phyloP scores from a whole-genome alignment of 495 filamentous ascomycete species.

The Sporormia fimetaria region DNA sequence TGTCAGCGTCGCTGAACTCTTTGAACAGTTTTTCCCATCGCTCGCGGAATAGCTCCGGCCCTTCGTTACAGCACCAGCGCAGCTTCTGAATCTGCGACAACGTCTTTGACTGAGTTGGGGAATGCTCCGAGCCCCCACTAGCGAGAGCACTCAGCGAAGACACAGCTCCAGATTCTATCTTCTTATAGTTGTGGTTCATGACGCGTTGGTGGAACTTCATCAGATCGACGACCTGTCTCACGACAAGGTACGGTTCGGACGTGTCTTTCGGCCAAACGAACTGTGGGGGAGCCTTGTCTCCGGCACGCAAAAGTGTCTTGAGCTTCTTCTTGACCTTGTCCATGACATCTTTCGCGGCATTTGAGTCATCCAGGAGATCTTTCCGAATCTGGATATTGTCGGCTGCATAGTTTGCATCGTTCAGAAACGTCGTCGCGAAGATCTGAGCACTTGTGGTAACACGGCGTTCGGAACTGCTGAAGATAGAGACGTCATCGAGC shows the following conservation, averaged over 20 bases:
- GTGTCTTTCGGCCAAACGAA: constrained; percentile 97
- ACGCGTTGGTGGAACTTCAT: constrained; percentile 96
- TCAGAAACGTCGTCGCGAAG: constrained; percentile 82
- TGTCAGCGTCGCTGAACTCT: constrained; percentile 93
- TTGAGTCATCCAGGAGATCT: constrained; percentile 90
- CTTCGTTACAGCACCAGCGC: constrained; percentile 93
- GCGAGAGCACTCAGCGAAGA: constrained; percentile 43
- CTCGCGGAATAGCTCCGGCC: constrained; percentile 87
- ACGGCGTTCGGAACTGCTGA: constrained; percentile 86
- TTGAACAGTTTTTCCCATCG: constrained; percentile 97
- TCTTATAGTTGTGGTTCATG: constrained; percentile 84
- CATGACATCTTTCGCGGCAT: constrained; percentile 99
- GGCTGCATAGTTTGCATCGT: constrained; percentile 70
- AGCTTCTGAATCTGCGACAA: constrained; percentile 64
- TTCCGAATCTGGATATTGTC: constrained; percentile 83
- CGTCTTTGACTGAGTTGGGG: constrained; percentile 47
- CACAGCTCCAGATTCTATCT: constrained; percentile 50
- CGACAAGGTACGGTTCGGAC: constrained; percentile 83
- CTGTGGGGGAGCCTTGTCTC: constrained; percentile 76
- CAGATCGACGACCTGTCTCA: constrained; percentile 79
- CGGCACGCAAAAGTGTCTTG: constrained; percentile 78
- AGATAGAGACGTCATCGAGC: constrained; percentile 80
- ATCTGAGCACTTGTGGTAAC: constrained; percentile 95
- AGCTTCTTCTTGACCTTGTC: constrained; percentile 99
- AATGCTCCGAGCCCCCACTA: constrained; percentile 32